phyloP scores from a whole-genome alignment of 2,329 filamentous ascomycete species.

The Curvularia sp. region DNA sequence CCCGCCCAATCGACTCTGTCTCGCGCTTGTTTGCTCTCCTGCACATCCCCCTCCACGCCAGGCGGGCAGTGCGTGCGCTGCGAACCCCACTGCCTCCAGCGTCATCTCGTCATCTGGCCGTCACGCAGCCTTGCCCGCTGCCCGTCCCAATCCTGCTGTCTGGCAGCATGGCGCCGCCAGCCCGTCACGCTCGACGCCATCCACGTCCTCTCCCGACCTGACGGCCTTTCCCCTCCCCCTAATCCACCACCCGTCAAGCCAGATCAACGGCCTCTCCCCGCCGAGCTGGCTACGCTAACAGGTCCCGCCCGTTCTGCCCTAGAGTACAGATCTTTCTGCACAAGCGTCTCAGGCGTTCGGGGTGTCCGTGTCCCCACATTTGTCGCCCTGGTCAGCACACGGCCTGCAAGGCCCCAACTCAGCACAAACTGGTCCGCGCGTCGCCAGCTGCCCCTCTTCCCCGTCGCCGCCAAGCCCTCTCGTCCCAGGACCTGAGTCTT shows the following conservation, averaged over 20 bases:
- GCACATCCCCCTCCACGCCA: background rate
- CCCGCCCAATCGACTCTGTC: too few relatives aligned
- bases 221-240: constrained; percentile 1
- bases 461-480: constrained; percentile 30
- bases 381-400: constrained; percentile 36
- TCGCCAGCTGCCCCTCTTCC: constrained; percentile 25
- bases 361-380: constrained; percentile 33
- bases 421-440: constrained; percentile 32
- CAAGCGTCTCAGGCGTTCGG: constrained; percentile 30
- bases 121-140: constrained; percentile 5
- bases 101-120: constrained; percentile 1
- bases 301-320: constrained; percentile 27
- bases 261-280: constrained; percentile 13
- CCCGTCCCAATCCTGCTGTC: background rate
- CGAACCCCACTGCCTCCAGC: background rate
- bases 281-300: constrained; percentile 24
- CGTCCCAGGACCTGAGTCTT: constrained; percentile 32
- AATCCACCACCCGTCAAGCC: constrained; percentile 7
- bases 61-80: background rate
- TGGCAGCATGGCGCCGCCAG: constrained; percentile 1
- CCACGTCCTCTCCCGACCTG: background rate
- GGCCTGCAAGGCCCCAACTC: constrained; percentile 37
- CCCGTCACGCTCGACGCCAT: background rate
- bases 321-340: constrained; percentile 22
- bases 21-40: background rate